These are phyloP conservation scores for Taphrina betulina DNA, from an alignment of 1,139 yeast genomes.

Conservation along the genomic window DNA sequence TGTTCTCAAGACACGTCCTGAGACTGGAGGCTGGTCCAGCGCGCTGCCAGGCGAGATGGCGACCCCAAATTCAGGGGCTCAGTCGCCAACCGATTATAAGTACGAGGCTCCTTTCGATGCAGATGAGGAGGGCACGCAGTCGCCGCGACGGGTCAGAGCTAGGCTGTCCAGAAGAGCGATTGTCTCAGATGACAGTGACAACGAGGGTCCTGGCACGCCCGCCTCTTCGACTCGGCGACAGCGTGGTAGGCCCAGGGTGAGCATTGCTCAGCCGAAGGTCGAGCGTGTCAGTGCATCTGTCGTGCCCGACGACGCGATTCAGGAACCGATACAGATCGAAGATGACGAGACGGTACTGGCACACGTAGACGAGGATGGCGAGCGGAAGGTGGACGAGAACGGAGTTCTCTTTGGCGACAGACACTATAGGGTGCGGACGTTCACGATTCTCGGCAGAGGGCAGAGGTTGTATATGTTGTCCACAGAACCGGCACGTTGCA, in stretches of 20 bases:
- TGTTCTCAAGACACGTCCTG: no score
- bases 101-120: neutral
- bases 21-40: no score
- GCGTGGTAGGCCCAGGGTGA: conserved; percentile 37
- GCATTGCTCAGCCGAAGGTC: conserved; percentile 11
- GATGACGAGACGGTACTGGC: conserved; percentile 82
- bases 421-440: conserved; percentile 74
- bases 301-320: conserved; percentile 20
- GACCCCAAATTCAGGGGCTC: conserved; percentile 2
- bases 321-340: conserved; percentile 52
- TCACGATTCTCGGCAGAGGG: conserved; percentile 74
- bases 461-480: conserved; percentile 79
- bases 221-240: conserved; percentile 39
- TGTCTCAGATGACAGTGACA: conserved; percentile 17
- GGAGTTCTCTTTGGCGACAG: conserved; percentile 79
- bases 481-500: conserved; percentile 92
- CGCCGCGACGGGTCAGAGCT: conserved; percentile 5
- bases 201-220: conserved; percentile 36
- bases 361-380: conserved; percentile 71
- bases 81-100: conserved; percentile 5
- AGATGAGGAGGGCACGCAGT: neutral
- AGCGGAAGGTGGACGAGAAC: conserved; percentile 62
- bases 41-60: no score
- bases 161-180: neutral
- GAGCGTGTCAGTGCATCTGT: conserved; percentile 13